Base-by-base conservation (phyloP, 495 filamentous ascomycete genomes). In the Glutinoglossum americanum region DNA sequence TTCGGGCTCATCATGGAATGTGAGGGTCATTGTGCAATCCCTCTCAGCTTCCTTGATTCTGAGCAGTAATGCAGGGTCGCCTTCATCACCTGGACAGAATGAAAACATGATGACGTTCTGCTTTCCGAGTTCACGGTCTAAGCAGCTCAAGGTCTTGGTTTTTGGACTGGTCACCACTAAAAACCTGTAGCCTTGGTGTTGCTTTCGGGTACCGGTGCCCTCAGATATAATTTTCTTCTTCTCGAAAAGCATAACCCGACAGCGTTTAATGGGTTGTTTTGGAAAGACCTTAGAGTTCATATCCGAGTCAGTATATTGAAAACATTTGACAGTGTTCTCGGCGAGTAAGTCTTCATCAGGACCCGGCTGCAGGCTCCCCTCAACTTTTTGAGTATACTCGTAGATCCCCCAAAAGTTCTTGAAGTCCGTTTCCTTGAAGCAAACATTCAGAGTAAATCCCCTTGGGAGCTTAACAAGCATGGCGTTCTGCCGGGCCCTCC, bases 371-470 rank as follows among this genome's bases (percentile, higher is more conserved):
- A 89, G 72, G 57, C 73, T 82, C 13, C 73, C 71, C 61, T 87
- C 81, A 0, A 88, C 78, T 62, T 82, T 84, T 33, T 75, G 76
- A 25, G 82, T 84, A 61, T 89, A 86, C 55, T 92, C 85, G 59
- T 83, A 83, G 63, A 92, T 85, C 60, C 80, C 81, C 79, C 83
- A 87, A 15, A 94, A 65, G 25, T 74, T 80, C 59, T 79, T 80
- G 70, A 83, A 90, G 62, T 89, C 84, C 10, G 76, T 72, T 63
- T 88, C 84, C 13, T 72, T 71, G 69, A 84, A 85, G 57, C 80
- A 75, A 8, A 93, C 39, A 67, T 49, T 76, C 74, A 32, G 90
- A 64, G 45, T 80, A 70, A 61, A 87, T 84, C 0, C 82, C 80
- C 56, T 41, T 1, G 83, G 80, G 13, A 93, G 68, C 56, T 75